Base-by-base conservation (phyloP, 2,329 filamentous ascomycete species). In the Calonectria hawksworthii region DNA sequence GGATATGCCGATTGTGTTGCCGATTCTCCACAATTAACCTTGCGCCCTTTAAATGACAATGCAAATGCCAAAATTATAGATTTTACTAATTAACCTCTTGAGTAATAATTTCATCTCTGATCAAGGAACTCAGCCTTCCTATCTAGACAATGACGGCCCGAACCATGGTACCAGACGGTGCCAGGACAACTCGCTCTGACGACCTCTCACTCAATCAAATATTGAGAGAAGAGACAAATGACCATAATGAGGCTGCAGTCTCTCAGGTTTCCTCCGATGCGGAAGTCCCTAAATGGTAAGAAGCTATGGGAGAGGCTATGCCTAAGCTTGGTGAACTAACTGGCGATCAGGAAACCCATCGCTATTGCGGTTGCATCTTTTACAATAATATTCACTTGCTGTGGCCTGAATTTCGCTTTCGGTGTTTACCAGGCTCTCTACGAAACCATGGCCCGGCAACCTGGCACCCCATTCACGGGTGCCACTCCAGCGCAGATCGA, bases 11-110 rank as follows among this genome's bases (percentile, higher is more conserved):
- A 47, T 8, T n/a, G 41, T 1, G 11, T 7, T 47, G 18, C 83
- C 1, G 95, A 85, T 0, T 54, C 51, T 28, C 51, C 51, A 54
- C 51, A 54, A 28, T 54, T 26, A 30, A 11, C 26, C 51, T 30
- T 30, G 51, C 51, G 51, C 51, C 51, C 51, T 54, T 54, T 21
- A 18, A 1, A 32, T 32, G 51, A 54, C 51, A 8, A 30, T 54
- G 14, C 23, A 30, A 28, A 30, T 32, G 6, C 16, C 7, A 28
- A 30, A 21, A 13, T 30, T 18, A 5, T 8, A 16, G 14, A 5
- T 18, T 18, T 30, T 54, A 30, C 28, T 23, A 28, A 30, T 30
- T 21, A 3, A 18, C 14, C 51, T 30, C 16, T 54, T 30, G 41
- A n/a, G 21, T n/a, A 47, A 28, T 54, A 18, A 11, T 16, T 28